These are phyloP conservation scores for Pleurotus cornucopiae DNA, from an alignment of 768 basidiomycete genomes.

Conservation along the genomic window DNA sequence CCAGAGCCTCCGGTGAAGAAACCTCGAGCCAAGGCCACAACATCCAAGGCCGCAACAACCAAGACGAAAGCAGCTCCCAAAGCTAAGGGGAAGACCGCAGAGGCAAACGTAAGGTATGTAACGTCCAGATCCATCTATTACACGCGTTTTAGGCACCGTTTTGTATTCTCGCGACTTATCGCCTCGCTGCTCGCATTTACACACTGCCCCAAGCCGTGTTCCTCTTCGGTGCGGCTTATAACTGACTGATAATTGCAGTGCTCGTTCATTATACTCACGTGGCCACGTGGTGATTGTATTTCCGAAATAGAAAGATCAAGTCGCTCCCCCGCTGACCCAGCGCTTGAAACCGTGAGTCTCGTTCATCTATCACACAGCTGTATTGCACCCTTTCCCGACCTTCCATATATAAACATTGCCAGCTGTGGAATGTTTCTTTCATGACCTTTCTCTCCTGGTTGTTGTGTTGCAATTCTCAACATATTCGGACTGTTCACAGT, in stretches of 20 bases:
- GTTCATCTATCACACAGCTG: neutral
- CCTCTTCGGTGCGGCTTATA: neutral
- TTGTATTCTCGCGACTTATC: neutral
- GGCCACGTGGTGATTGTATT: slow-evolving; percentile 4
- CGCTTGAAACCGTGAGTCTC: slow-evolving; percentile 2
- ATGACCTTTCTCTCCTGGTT: slow-evolving; percentile 59
- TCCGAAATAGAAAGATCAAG: slow-evolving; percentile 3
- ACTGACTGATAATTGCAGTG: neutral
- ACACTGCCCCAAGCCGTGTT: neutral
- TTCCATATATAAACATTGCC: slow-evolving; percentile 10
- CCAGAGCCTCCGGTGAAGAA: slow-evolving; percentile 35
- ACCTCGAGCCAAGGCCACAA: slow-evolving; percentile 26
- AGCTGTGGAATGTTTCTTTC: slow-evolving; percentile 24
- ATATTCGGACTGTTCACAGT: neutral
- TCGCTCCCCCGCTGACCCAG: neutral
- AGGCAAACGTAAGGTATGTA: slow-evolving; percentile 1
- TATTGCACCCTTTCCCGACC: slow-evolving; percentile 8
- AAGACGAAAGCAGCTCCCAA: neutral
- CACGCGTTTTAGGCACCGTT: neutral
- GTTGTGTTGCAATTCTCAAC: slow-evolving; percentile 53
- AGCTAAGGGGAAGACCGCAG: slow-evolving; percentile 6
- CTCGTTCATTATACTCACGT: slow-evolving; percentile 4
- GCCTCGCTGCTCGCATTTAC: neutral
- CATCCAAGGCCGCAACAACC: slow-evolving; percentile 9
- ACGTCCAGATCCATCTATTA: neutral